Evolutionary conservation across 1,284 basidiomycete genomes (phyloP), one percentile per base, ranked within the genome.

Genomic region (Puccinia polysora): DNA sequence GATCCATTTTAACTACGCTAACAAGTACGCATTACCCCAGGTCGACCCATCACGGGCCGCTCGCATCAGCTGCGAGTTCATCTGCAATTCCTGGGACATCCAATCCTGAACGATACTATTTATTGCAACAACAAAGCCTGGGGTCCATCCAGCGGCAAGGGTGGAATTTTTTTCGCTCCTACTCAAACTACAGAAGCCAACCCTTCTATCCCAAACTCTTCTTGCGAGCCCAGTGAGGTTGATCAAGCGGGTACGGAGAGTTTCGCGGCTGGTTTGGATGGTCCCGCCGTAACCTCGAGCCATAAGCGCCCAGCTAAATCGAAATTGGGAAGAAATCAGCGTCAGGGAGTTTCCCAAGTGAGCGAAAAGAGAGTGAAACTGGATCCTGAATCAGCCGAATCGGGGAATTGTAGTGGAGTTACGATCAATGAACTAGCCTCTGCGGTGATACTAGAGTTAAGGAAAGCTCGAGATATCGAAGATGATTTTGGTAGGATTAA

Each of bases 31-130:
- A n/a, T 23, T 40, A 34, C 1, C 23, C 45, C 18, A 38, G 60
- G 72, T 14, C 76, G 78, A 12, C 78, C 78, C n/a, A 78, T 80
- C 75, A 80, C 79, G 20, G 79, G 79, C 0, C 75, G 79, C 90
- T 93, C 93, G 0, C 93, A 97, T 80, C 93, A 97, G 81, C 89
- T 96, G 73, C 86, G 95, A 55, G 95, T 98, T 0, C 96, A 99
- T 79, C 84, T 97, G 1, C 96, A 98, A 81, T 97, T 85, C 78
- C 86, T 99, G 59, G 96, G 96, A 0, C 83, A 91, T 78, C 89
- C 96, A 0, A 94, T 99, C 75, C 89, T 91, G 28, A 81, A 81
- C 72, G 81, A 81, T 55, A 80, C 81, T 14, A 79, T 81, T 58
- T 81, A 81, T 75, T 76, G 74, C 38, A 87, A 88, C 73, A 79